Base-by-base conservation (phyloP, 768 basidiomycete species). In the Kwoniella heveanensis region DNA sequence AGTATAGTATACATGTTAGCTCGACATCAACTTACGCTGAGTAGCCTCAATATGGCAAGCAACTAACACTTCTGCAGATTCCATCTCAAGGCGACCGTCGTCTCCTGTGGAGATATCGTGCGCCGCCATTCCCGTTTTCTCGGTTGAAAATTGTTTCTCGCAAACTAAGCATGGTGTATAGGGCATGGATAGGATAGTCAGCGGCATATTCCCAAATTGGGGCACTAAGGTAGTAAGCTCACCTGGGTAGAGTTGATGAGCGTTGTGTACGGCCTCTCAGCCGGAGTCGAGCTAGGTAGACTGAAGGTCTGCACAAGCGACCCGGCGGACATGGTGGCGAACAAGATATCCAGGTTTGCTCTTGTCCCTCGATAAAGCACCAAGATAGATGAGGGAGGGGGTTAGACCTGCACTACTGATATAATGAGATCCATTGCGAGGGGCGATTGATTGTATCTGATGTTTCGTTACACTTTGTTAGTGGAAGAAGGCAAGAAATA, bases 1-100 rank as follows among this genome's bases (percentile, higher is more conserved):
- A 37, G 7, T 25, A 24, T 4, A 37, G 29, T 27, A 15, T 3
- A 22, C 15, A 26, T 54, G 4, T 37, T 17, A 49, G 29, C 17
- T 27, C 21, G 27, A 26, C 15, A n/a, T 25, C 5, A 6, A 5
- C 5, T 32, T 5, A 32, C 32, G 13, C 32, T 32, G 32, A 32
- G 13, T 32, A 32, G 4, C 4, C n/a, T n/a, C n/a, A n/a, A n/a
- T n/a, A n/a, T n/a, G n/a, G n/a, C n/a, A n/a, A n/a, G n/a, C 10
- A 6, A 64, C 78, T 61, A 22, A 78, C 79, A 73, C 49, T 72
- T 60, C 32, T 69, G 71, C 60, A 80, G 50, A 22, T 69, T 69
- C 50, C 59, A 47, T 26, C 65, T 60, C 26, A 75, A 49, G 12
- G 66, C 66, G 1, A 60, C 19, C 24, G 66, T 65, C 56, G 70